phyloP scores from a whole-genome alignment of 371 early-diverging fungal genomes.

The Saksenaea oblongispora region DNA sequence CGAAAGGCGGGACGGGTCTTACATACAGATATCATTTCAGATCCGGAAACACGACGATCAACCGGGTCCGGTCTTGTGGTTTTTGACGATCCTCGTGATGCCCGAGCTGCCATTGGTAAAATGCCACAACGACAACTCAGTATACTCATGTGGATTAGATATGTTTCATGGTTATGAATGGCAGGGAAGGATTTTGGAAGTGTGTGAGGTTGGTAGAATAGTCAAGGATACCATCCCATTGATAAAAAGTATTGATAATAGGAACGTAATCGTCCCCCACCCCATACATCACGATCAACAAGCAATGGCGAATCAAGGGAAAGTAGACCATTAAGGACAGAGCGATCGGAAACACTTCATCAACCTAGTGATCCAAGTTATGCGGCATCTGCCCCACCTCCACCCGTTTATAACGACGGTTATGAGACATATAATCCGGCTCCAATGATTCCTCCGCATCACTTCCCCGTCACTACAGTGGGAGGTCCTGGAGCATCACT shows the following conservation, averaged over 20 bases:
- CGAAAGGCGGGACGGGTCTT: conserved; percentile 64
- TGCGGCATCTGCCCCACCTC: conserved; percentile 17
- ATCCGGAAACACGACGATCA: conserved; percentile 57
- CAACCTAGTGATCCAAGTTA: neutral
- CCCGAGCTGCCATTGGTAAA: conserved; percentile 69
- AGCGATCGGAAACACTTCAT: neutral
- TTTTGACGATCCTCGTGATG: conserved; percentile 66
- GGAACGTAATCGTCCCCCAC: conserved; percentile 23
- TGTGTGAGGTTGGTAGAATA: conserved; percentile 65
- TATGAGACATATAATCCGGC: conserved; percentile 1
- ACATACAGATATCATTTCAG: conserved; percentile 69
- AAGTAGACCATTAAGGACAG: neutral
- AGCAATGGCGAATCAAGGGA: conserved; percentile 6
- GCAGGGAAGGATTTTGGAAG: conserved; percentile 76
- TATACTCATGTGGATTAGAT: conserved; percentile 44
- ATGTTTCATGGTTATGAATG: conserved; percentile 78
- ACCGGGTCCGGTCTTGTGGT: conserved; percentile 74
- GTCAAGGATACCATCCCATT: neutral
- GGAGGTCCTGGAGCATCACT: conserved; percentile 47
- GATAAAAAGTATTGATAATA: neutral
- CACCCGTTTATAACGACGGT: conserved; percentile 1
- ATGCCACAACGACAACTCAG: conserved; percentile 11
- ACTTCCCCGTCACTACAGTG: conserved; percentile 25
- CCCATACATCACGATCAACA: conserved; percentile 11
- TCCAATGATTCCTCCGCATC: conserved; percentile 17